These are phyloP conservation scores for Suillus decipiens DNA, from an alignment of 768 basidiomycete species.

Conservation along the genomic window DNA sequence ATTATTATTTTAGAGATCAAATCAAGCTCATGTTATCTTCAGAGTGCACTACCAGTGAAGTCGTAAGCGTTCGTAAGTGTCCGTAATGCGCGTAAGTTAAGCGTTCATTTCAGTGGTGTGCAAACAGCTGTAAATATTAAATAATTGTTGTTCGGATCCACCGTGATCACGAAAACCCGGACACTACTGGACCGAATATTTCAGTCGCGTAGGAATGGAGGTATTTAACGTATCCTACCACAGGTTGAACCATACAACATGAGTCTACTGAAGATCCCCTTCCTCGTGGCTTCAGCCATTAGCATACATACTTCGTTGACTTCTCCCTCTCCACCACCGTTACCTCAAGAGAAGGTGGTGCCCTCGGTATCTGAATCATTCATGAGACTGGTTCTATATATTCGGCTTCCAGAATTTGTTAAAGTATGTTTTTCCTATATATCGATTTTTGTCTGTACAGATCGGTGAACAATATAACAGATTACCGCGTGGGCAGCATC, in stretches of 20 bases:
- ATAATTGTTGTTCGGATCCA: too few relatives aligned
- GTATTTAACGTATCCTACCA: too few relatives aligned
- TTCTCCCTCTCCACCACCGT: slow-evolving; percentile 22
- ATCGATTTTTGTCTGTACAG: background rate
- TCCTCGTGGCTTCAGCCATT: slow-evolving; percentile 26
- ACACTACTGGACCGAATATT: too few relatives aligned
- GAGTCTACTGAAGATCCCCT: slow-evolving; percentile 21
- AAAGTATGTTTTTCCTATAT: background rate
- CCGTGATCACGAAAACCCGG: too few relatives aligned
- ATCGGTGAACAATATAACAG: background rate
- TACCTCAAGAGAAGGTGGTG: slow-evolving; percentile 15
- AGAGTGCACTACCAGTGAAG: too few relatives aligned
- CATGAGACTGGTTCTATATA: background rate
- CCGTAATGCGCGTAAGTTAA: too few relatives aligned
- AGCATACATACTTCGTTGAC: slow-evolving; percentile 28
- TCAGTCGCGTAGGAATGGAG: too few relatives aligned
- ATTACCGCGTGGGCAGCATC: background rate
- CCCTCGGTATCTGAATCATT: background rate
- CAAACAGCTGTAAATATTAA: too few relatives aligned
- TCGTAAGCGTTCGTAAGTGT: too few relatives aligned
- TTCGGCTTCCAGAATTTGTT: background rate
- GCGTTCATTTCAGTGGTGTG: too few relatives aligned
- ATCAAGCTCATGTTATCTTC: too few relatives aligned
- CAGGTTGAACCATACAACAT: slow-evolving; percentile 9
- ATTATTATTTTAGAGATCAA: too few relatives aligned